phyloP scores from a whole-genome alignment of 495 filamentous ascomycete species.

The Xylaria longipes region DNA sequence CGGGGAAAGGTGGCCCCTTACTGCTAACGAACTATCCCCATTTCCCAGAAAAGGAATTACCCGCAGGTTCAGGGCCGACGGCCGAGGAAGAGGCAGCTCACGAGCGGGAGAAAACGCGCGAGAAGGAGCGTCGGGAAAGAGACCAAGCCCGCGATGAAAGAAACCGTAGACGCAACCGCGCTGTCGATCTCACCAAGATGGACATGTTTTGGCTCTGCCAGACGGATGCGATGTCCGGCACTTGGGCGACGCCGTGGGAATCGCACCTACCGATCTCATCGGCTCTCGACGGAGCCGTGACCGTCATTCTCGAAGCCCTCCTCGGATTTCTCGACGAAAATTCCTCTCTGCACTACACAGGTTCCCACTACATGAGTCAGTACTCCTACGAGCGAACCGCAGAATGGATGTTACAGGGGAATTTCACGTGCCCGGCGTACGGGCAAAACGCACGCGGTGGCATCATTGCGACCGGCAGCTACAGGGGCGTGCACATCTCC shows the following conservation, averaged over 20 bases:
- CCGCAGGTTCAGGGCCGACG: neutral
- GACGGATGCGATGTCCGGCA: neutral
- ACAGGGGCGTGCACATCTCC: neutral
- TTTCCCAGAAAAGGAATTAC: neutral
- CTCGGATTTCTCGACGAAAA: slow-evolving; percentile 7
- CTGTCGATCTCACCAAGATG: slow-evolving; percentile 6
- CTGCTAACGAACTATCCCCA: slow-evolving; percentile 6
- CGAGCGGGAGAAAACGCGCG: neutral
- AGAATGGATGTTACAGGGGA: neutral
- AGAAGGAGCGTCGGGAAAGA: slow-evolving; percentile 5
- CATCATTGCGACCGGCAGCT: neutral
- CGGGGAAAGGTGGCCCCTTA: neutral
- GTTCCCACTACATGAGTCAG: too few species aligned
- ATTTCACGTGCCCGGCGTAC: neutral
- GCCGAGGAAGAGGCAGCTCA: slow-evolving; percentile 5
- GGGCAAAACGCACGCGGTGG: slow-evolving; percentile 11
- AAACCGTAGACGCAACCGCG: slow-evolving; percentile 4
- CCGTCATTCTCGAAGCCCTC: neutral
- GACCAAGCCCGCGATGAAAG: neutral
- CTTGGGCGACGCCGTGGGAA: slow-evolving; percentile 7
- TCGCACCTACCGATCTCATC: neutral
- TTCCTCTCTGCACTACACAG: neutral
- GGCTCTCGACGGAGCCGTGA: slow-evolving; percentile 11
- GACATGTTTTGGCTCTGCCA: slow-evolving; percentile 18
- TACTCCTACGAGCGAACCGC: neutral